These are phyloP conservation scores for Leishmania lainsoni DNA, from an alignment of 208 protist genomes.

Conservation along the genomic window DNA sequence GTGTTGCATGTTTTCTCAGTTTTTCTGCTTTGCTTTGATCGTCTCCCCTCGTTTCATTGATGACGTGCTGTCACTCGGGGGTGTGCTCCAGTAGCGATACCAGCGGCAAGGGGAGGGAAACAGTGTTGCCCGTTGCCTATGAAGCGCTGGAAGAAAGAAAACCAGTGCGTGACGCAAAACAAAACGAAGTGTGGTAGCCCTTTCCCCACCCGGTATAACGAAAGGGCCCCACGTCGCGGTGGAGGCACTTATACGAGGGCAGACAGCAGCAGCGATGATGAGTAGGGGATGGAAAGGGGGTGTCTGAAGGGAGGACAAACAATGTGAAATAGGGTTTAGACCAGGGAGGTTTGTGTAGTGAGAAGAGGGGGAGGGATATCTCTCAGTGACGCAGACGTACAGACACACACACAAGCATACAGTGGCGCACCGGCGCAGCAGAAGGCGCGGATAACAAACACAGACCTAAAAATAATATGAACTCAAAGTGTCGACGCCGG, in stretches of 20 bases:
- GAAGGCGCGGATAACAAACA: neutral
- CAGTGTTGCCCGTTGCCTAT: neutral
- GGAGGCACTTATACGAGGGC: neutral
- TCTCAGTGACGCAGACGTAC: neutral
- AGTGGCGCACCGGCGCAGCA: neutral
- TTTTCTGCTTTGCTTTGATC: neutral
- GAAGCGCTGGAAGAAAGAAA: neutral
- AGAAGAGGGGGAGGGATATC: neutral
- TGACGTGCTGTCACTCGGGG: neutral
- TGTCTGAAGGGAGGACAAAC: neutral
- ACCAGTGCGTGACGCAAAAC: conserved; percentile 4
- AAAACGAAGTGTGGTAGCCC: neutral
- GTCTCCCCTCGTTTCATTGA: too few species aligned
- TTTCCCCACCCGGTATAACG: neutral
- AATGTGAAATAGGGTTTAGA: neutral
- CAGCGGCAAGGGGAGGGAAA: neutral
- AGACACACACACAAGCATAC: neutral
- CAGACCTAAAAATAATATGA: neutral
- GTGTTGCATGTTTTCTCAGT: neutral
- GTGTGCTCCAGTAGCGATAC: neutral
- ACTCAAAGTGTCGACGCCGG: neutral
- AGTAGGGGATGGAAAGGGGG: neutral
- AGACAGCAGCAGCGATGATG: neutral
- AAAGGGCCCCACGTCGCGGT: neutral
- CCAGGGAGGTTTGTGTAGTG: neutral